phyloP scores from a whole-genome alignment of 2,329 filamentous ascomycete species.

The Pleoardoris graminearum region DNA sequence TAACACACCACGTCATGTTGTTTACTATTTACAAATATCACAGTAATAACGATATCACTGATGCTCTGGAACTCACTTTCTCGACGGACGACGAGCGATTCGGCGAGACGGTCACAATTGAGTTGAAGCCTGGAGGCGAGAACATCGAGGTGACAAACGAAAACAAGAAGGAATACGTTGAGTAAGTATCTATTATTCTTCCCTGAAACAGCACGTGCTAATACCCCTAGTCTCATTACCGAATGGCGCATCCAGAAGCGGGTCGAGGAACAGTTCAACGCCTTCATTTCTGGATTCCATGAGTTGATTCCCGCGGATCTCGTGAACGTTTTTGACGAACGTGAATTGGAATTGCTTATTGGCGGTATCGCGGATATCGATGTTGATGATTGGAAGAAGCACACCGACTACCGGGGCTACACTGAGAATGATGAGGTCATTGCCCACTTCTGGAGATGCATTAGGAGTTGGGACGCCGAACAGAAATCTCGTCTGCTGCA shows the following conservation, averaged over 20 bases:
- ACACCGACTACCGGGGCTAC: conserved; percentile 98
- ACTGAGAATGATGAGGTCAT: conserved; percentile 97
- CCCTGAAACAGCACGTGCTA: conserved; percentile 13
- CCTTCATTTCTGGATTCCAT: conserved; percentile 96
- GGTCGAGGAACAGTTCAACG: conserved; percentile 96
- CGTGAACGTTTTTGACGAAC: conserved; percentile 98
- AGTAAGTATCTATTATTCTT: conserved; percentile 56
- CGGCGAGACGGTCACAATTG: conserved; percentile 89
- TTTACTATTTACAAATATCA: conserved; percentile 10
- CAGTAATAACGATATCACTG: conserved; percentile 91
- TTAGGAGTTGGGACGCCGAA: conserved; percentile 95
- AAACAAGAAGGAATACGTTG: conserved; percentile 98
- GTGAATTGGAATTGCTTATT: conserved; percentile 93
- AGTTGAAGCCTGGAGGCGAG: conserved; percentile 85
- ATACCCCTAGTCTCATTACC: conserved; percentile 72
- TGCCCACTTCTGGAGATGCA: conserved; percentile 98
- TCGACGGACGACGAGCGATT: conserved; percentile 97
- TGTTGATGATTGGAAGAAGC: conserved; percentile 99
- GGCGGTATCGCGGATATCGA: conserved; percentile 99
- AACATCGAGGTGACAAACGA: conserved; percentile 97
- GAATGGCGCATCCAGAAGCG: conserved; percentile 99
- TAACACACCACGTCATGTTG: neutral
- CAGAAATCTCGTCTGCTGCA: conserved; percentile 96
- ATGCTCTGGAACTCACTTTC: conserved; percentile 93
- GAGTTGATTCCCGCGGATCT: conserved; percentile 95